These are phyloP conservation scores for Scorias spongiosa DNA, from an alignment of 2,329 filamentous ascomycete genomes.

Conservation along the genomic window DNA sequence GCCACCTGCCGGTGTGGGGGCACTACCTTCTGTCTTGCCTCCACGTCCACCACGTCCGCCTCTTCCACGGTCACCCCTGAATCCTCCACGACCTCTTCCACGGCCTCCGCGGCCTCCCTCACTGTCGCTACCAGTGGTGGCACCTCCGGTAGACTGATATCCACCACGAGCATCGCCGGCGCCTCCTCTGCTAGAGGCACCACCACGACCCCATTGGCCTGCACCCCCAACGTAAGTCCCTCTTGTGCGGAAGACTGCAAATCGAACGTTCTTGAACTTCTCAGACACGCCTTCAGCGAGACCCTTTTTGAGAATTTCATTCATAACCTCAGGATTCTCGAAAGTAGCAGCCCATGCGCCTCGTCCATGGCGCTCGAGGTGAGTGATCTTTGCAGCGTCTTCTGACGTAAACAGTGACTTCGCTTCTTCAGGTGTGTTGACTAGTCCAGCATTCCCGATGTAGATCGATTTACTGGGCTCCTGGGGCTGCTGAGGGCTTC, in stretches of 20 bases:
- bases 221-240: conserved; percentile 34
- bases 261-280: conserved; percentile 45
- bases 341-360: conserved; percentile 81
- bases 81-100: conserved; percentile 23
- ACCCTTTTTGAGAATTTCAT: conserved; percentile 59
- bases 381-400: conserved; percentile 63
- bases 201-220: conserved; percentile 49
- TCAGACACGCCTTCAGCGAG: conserved; percentile 46
- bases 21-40: conserved; percentile 10
- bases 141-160: conserved; percentile 19
- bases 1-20: conserved; percentile 11
- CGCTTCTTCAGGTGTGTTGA: conserved; percentile 68
- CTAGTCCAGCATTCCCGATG: conserved; percentile 32
- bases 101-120: conserved; percentile 51
- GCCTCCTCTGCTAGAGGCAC: conserved; percentile 46
- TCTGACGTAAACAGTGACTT: conserved; percentile 70
- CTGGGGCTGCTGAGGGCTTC: conserved; percentile 30
- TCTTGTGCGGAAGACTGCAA: conserved; percentile 50
- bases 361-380: conserved; percentile 55
- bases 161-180: conserved; percentile 14
- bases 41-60: conserved; percentile 20
- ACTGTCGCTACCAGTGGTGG: conserved; percentile 43
- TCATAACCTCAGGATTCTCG: conserved; percentile 62
- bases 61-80: conserved; percentile 41
- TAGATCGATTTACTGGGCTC: conserved; percentile 39